Evolutionary conservation across 2,329 filamentous ascomycete species (phyloP).

Genomic region (Diplodia intermedia): DNA sequence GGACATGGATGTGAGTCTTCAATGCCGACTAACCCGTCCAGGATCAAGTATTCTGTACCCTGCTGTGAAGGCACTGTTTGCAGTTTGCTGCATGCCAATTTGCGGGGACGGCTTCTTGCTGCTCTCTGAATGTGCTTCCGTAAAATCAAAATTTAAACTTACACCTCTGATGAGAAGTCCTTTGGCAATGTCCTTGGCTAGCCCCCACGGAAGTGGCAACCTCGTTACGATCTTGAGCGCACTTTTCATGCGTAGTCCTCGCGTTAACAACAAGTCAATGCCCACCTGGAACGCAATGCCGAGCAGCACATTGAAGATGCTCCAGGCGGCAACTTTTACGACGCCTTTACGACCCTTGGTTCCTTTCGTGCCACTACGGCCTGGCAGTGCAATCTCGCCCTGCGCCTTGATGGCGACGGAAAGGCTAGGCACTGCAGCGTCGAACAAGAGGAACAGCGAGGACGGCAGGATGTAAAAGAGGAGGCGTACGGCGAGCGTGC

Average conservation of each 20-base stretch:
- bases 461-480: slow-evolving; percentile 78
- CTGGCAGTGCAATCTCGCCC: slow-evolving; percentile 60
- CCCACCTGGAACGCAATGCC: slow-evolving; percentile 61
- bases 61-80: too few relatives aligned
- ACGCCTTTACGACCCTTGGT: slow-evolving; percentile 50
- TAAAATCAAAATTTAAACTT: slow-evolving; percentile 36
- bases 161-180: slow-evolving; percentile 66
- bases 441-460: slow-evolving; percentile 74
- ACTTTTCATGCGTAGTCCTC: slow-evolving; percentile 61
- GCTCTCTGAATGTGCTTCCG: background rate
- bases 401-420: slow-evolving; percentile 73
- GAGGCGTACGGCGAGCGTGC: slow-evolving; percentile 70
- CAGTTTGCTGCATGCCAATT: too few relatives aligned
- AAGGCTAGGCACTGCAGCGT: slow-evolving; percentile 72
- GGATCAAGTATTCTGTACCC: too few relatives aligned
- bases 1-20: too few relatives aligned
- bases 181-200: slow-evolving; percentile 61
- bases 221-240: slow-evolving; percentile 67
- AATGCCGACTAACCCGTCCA: too few relatives aligned
- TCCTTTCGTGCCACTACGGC: slow-evolving; percentile 48
- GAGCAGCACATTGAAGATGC: slow-evolving; percentile 63
- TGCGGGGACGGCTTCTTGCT: background rate
- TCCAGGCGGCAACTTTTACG: slow-evolving; percentile 52
- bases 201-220: slow-evolving; percentile 68
- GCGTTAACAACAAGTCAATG: slow-evolving; percentile 63